A percentile compares a stretch with the other conserved stretches of the same genome.
phyloP scores from a whole-genome alignment of 225 moss, liverwort and hornwort species.

The Antitrichia curtipendula region DNA sequence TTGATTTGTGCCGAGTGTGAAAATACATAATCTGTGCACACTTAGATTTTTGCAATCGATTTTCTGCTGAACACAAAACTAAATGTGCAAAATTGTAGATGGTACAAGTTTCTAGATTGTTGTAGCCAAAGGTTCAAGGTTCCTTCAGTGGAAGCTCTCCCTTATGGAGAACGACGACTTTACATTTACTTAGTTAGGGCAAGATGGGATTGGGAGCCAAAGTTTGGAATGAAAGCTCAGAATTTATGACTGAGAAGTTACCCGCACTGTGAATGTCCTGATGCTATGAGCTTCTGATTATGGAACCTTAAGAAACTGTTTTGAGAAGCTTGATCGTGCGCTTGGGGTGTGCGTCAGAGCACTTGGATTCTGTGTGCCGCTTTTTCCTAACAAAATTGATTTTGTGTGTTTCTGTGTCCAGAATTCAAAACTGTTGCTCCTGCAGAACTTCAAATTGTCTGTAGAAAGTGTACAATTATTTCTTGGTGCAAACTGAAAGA shows the following conservation, averaged over 20 bases:
- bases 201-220: not conserved
- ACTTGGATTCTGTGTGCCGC: not conserved
- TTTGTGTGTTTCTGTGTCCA: not conserved
- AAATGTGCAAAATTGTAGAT: not conserved
- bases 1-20: not conserved
- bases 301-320: not conserved
- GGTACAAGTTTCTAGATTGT: not conserved
- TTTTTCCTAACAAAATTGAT: not conserved
- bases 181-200: not conserved
- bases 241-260: not conserved
- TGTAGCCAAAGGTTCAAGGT: not conserved
- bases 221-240: not conserved
- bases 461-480: not conserved
- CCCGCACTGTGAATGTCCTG: not conserved
- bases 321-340: not conserved
- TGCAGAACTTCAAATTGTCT: not conserved
- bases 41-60: not conserved
- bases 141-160: not conserved
- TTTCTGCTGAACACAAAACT: no score
- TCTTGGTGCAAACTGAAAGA: no score
- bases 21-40: no score
- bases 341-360: not conserved
- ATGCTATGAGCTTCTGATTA: not conserved
- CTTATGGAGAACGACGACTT: not conserved
- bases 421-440: not conserved